phyloP scores from a whole-genome alignment of 202 grass and related monocot species.

The Miscanthus sacchariflorus region DNA sequence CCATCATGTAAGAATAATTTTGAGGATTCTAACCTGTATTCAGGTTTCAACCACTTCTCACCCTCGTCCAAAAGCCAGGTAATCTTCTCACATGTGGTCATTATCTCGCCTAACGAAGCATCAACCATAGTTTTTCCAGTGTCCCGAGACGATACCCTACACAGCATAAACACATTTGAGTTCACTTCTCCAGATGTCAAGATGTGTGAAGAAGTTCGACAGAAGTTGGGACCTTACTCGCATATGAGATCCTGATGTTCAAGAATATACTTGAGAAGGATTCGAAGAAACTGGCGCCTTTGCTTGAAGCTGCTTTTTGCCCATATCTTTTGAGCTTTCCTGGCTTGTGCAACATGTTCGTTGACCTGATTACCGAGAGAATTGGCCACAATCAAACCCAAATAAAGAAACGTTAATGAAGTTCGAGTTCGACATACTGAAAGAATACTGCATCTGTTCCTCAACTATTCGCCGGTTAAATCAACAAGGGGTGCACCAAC shows the following conservation, averaged over 20 bases:
- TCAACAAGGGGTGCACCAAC: background rate
- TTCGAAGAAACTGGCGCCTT: slow-evolving; percentile 88
- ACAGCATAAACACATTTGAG: slow-evolving; percentile 26
- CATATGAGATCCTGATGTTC: slow-evolving; percentile 98
- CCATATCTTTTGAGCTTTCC: slow-evolving; percentile 96
- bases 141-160: slow-evolving; percentile 89
- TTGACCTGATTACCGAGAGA: slow-evolving; percentile 64
- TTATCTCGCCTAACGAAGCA: slow-evolving; percentile 98
- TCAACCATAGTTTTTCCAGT: slow-evolving; percentile 99
- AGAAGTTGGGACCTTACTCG: slow-evolving; percentile 65
- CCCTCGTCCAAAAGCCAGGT: slow-evolving; percentile 99
- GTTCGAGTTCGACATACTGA: background rate
- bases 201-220: background rate
- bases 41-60: slow-evolving; percentile 99
- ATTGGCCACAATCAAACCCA: background rate
- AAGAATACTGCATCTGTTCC: background rate
- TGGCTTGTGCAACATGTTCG: slow-evolving; percentile 91
- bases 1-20: slow-evolving; percentile 18
- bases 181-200: slow-evolving; percentile 17
- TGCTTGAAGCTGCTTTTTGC: slow-evolving; percentile 93
- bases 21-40: slow-evolving; percentile 79
- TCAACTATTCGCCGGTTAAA: background rate
- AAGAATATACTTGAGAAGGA: slow-evolving; percentile 99
- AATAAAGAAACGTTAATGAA: background rate
- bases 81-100: slow-evolving; percentile 99